Conservation (phyloP, 169 alveolate genomes). For the Ichthyophthirius multifiliis region DNA sequence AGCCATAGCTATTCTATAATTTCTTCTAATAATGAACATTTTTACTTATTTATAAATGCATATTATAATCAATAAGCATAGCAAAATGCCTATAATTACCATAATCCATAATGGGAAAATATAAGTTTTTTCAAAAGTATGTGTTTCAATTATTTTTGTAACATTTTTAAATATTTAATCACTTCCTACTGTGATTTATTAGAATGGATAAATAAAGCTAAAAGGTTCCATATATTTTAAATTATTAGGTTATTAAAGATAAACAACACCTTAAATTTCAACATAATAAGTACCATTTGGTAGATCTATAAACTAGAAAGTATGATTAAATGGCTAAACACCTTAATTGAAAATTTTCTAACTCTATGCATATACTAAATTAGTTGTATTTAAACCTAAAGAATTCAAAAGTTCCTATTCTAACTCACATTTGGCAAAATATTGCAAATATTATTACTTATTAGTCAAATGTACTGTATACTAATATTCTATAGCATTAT, state of each 20-base stretch:
- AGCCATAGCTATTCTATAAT: not conserved
- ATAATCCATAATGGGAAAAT: not conserved
- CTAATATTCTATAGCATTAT: not conserved
- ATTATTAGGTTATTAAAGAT: not conserved
- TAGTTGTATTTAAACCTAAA: not conserved
- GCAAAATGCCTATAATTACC: not conserved
- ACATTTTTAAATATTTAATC: not conserved
- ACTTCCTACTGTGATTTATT: not conserved
- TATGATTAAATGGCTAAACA: not conserved
- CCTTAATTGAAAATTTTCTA: not conserved
- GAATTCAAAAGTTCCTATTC: not conserved
- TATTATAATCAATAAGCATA: not conserved
- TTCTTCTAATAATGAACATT: not conserved
- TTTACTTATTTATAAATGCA: not conserved
- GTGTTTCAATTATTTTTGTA: not conserved
- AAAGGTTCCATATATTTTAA: not conserved
- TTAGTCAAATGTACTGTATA: not conserved
- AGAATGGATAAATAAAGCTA: not conserved
- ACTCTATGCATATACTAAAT: not conserved
- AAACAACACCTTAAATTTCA: not conserved
- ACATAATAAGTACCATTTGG: slow-evolving; percentile 4
- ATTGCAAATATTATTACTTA: not conserved
- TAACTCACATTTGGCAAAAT: not conserved
- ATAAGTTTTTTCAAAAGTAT: not conserved
- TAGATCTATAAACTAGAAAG: not conserved